Conservation (phyloP, 2,329 filamentous ascomycete genomes). For the Epichloe festucae region DNA sequence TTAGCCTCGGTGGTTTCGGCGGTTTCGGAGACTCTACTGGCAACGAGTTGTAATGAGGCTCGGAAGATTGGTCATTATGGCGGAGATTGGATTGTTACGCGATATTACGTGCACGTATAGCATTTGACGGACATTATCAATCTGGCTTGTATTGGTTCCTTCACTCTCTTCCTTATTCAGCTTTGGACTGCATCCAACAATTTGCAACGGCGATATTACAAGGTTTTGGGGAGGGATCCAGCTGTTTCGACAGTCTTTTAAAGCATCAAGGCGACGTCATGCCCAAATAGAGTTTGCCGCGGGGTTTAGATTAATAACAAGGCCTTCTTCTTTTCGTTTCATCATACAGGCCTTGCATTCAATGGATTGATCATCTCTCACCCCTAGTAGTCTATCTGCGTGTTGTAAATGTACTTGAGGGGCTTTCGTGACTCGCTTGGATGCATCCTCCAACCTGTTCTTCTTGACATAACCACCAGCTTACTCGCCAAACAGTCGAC, state of each 20-base stretch:
- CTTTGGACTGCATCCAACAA: background rate
- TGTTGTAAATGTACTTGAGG: background rate
- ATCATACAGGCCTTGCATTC: background rate
- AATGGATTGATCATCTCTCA: background rate
- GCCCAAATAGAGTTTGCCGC: background rate
- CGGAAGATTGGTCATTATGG: background rate
- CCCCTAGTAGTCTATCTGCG: background rate
- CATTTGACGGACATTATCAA: background rate
- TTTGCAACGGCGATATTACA: background rate
- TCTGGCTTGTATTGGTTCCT: background rate
- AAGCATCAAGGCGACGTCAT: background rate
- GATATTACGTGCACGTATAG: background rate
- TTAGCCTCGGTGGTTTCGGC: constrained; percentile 26
- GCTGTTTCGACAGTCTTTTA: background rate
- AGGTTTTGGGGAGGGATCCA: background rate
- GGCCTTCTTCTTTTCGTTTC: background rate
- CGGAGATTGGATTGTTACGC: background rate
- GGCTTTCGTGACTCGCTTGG: background rate
- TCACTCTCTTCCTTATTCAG: background rate
- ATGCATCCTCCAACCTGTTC: background rate
- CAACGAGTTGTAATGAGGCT: constrained; percentile 25
- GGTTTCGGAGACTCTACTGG: constrained; percentile 25
- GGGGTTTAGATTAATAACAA: background rate
- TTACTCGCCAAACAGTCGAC: constrained; percentile 55
- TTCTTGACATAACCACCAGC: background rate